A percentile compares a stretch with the other conserved stretches of the same genome.
Conservation (phyloP, 345 rosid species). For the Aquilaria sinensis region DNA sequence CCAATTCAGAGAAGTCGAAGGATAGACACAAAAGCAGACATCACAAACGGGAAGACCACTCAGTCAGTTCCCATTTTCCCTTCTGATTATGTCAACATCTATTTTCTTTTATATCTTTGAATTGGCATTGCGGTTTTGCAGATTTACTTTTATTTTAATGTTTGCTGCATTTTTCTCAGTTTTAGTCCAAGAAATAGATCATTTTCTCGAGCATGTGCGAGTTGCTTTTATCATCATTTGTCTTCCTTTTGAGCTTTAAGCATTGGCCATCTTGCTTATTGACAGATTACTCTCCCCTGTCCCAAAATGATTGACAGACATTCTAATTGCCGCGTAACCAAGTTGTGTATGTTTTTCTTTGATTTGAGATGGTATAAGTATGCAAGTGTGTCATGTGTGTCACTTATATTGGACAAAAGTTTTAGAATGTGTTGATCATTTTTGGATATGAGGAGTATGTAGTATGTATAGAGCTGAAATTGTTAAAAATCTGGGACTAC, state of each 20-base stretch:
- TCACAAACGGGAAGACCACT: conserved; percentile 26
- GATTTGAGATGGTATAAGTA: too few species aligned
- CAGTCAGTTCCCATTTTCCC: conserved; percentile 38
- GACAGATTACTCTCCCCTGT: not conserved
- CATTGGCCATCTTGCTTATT: not conserved
- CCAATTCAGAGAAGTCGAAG: conserved; percentile 61
- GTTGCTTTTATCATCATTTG: not conserved
- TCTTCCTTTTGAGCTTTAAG: not conserved
- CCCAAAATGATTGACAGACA: conserved; percentile 2
- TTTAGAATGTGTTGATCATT: too few species aligned
- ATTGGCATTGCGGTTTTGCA: too few species aligned
- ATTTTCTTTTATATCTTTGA: not conserved
- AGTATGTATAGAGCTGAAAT: too few species aligned
- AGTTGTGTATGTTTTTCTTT: too few species aligned
- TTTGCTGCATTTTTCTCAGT: not conserved
- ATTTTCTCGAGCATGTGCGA: not conserved
- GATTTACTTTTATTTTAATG: too few species aligned
- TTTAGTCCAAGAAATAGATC: not conserved
- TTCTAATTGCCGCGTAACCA: not conserved
- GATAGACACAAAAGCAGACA: conserved; percentile 52
- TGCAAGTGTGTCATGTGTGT: too few species aligned
- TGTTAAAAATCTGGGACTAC: too few species aligned
- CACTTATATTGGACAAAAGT: too few species aligned
- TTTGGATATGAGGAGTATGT: too few species aligned
- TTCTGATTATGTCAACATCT: conserved; percentile 1